phyloP scores from a whole-genome alignment of 805 yeast species.

The Citeromyces matritensis region DNA sequence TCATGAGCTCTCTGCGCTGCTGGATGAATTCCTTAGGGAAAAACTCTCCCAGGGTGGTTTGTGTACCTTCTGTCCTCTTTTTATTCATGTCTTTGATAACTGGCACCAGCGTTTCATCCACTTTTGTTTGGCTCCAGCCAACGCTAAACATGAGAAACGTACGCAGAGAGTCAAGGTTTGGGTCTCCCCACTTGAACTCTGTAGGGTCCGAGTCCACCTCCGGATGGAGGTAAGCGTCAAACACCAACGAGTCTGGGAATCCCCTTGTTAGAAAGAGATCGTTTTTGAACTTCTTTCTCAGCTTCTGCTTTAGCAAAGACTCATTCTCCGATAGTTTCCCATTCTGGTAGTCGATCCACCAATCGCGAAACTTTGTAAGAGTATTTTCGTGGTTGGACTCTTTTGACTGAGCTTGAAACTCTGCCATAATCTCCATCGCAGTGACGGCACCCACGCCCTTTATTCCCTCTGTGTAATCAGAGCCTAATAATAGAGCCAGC shows the following conservation, averaged over 20 bases:
- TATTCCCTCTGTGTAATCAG: constrained; percentile 90
- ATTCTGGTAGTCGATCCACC: constrained; percentile 39
- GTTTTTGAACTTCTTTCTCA: constrained; percentile 41
- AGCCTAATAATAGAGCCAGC: constrained; percentile 74
- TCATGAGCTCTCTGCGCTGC: constrained; percentile 24
- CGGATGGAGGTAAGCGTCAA: constrained; percentile 64
- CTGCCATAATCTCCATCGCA: constrained; percentile 82
- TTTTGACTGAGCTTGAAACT: constrained; percentile 31
- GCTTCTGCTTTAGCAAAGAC: constrained; percentile 34
- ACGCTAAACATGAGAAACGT: constrained; percentile 52
- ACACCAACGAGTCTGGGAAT: constrained; percentile 60
- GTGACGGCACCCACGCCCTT: constrained; percentile 91
- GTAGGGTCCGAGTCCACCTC: constrained; percentile 75
- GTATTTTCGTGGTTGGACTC: constrained; percentile 5
- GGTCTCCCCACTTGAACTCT: constrained; percentile 79
- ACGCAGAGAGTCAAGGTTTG: constrained; percentile 69
- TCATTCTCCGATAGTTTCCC: constrained; percentile 23
- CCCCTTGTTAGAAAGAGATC: constrained; percentile 38
- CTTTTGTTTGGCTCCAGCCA: constrained; percentile 66
- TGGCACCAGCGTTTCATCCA: constrained; percentile 79
- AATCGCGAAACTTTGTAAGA: constrained; percentile 24
- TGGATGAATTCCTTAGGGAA: constrained; percentile 45
- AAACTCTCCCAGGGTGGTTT: constrained; percentile 49
- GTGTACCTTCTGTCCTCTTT: constrained; percentile 36
- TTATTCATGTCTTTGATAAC: constrained; percentile 67